These are phyloP conservation scores for Arabidopsis thaliana DNA, from an alignment of 345 rosid genomes.

Conservation along the genomic window DNA sequence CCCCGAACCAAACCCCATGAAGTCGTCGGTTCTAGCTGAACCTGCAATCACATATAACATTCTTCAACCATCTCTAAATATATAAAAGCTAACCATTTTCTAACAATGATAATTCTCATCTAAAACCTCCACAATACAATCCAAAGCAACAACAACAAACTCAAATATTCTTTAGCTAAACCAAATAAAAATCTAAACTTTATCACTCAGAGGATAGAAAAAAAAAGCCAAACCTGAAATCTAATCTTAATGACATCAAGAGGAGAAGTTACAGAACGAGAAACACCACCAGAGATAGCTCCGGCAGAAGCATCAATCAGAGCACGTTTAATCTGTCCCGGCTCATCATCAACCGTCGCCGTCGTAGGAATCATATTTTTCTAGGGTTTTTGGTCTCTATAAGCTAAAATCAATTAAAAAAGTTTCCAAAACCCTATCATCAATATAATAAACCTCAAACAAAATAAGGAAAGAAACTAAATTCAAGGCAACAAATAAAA, in stretches of 20 bases:
- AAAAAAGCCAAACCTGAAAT: slow-evolving; percentile 65
- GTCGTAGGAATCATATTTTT: slow-evolving; percentile 35
- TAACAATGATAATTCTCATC: not conserved
- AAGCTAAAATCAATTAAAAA: slow-evolving; percentile 29
- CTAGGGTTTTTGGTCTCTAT: slow-evolving; percentile 31
- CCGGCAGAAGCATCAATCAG: slow-evolving; percentile 73
- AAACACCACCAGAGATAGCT: slow-evolving; percentile 77
- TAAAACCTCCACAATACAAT: not conserved
- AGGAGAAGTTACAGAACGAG: slow-evolving; percentile 93
- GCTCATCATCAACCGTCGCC: slow-evolving; percentile 57
- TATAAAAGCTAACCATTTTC: not conserved
- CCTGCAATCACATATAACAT: slow-evolving; percentile 52
- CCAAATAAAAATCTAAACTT: slow-evolving; percentile 5
- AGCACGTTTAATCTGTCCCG: slow-evolving; percentile 77
- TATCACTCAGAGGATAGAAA: slow-evolving; percentile 1
- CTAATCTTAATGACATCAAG: slow-evolving; percentile 98
- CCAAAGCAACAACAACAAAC: not conserved
- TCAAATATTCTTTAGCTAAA: slow-evolving; percentile 7
- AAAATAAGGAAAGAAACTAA: slow-evolving; percentile 20
- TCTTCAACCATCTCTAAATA: not conserved
- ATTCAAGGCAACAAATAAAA: not conserved
- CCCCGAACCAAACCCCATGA: slow-evolving; percentile 71
- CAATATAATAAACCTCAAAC: slow-evolving; percentile 20
- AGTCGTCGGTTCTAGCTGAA: slow-evolving; percentile 90
- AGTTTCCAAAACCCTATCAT: slow-evolving; percentile 22